Evolutionary conservation across 768 basidiomycete genomes (phyloP), one percentile per base, ranked within the genome.

Genomic region (Floccularia luteovirens): DNA sequence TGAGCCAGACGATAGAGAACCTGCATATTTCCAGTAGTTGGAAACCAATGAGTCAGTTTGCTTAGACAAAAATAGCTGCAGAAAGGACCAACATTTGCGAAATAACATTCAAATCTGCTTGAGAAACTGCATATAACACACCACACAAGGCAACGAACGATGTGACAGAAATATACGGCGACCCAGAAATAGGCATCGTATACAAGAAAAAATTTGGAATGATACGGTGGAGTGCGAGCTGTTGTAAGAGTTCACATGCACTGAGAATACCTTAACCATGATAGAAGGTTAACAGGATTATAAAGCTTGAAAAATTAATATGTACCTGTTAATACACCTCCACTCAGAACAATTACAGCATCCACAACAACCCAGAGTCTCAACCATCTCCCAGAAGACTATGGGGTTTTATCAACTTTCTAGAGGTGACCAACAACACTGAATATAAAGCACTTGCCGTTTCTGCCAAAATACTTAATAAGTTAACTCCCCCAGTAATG

Each of bases 321-420:
- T 54, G 45, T 48, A 69, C 84, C 83, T 28, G 82, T 79, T 5
- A 87, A 63, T 20, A 86, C 76, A 1, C 82, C 82, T 1, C 80
- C 83, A 41, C 77, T 81, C 2, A 88, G 66, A 11, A 86, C 84
- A n/a, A 82, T 54, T 32, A 79, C 66, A 2, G 82, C 80, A 47
- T 89, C 84, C 0, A 75, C 66, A 1, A 77, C 80, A 8, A 84
- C 62, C 66, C 74, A 75, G 10, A 65, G 66, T 12, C 80, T 62
- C 17, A 88, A 50, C 81, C 81, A 85, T 11, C 53, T 59, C 1
- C 80, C 79, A 0, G 71, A 77, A 1, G 64, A 65, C 79, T 80
- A 43, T 4, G n/a, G 6, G 16, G 16, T 2, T 7, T 20, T 17
- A 39, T 14, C 33, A 28, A 28, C 24, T 23, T 24, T 19, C 17